Conservation (phyloP, 1,284 basidiomycete species). For the Apiotrichum domesticum region DNA sequence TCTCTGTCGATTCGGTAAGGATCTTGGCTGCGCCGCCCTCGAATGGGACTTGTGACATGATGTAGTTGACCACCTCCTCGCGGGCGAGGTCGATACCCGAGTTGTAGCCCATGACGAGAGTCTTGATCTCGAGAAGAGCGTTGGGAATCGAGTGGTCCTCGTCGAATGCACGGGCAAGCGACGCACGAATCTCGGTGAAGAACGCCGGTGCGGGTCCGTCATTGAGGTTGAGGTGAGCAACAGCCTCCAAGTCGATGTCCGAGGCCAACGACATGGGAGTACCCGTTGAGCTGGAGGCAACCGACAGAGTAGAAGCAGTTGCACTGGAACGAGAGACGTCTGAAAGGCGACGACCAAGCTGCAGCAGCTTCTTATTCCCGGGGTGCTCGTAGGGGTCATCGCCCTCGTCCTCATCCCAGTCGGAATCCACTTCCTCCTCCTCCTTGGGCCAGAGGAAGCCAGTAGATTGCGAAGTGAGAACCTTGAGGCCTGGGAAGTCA, state of each 20-base stretch:
- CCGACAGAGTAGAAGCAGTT: constrained; percentile 43
- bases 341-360: constrained; percentile 42
- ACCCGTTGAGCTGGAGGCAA: constrained; percentile 36
- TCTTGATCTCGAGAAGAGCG: constrained; percentile 43
- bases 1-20: constrained; percentile 19
- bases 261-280: constrained; percentile 26
- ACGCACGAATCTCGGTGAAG: constrained; percentile 36
- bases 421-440: constrained; percentile 32
- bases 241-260: constrained; percentile 14
- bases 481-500: background rate
- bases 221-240: constrained; percentile 25
- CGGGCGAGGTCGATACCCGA: constrained; percentile 43
- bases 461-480: constrained; percentile 36
- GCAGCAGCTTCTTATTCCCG: constrained; percentile 41
- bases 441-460: constrained; percentile 49
- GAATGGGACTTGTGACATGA: constrained; percentile 34
- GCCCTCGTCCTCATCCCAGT: constrained; percentile 37
- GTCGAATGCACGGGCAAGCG: constrained; percentile 42
- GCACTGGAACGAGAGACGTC: constrained; percentile 24
- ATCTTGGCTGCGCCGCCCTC: constrained; percentile 23
- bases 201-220: constrained; percentile 33
- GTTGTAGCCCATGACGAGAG: constrained; percentile 45
- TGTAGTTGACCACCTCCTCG: constrained; percentile 41
- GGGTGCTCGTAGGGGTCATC: constrained; percentile 48
- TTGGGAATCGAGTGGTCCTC: constrained; percentile 44